Conservation (phyloP, 1,284 basidiomycete genomes). For the Polyporus tsugae region DNA sequence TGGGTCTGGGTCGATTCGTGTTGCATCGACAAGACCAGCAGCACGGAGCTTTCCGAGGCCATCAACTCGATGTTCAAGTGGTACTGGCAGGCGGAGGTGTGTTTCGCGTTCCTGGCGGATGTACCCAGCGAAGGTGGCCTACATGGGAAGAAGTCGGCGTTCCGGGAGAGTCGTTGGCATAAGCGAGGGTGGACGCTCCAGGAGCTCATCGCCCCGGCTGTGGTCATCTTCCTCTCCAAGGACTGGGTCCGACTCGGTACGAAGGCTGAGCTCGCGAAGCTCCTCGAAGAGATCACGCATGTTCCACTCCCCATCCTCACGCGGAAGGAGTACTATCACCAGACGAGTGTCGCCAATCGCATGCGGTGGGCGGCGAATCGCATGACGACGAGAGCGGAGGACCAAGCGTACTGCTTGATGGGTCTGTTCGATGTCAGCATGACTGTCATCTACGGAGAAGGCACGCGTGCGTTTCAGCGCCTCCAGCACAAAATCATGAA, state of each 20-base stretch:
- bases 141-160: neutral
- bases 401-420: slow-evolving; percentile 8
- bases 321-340: neutral
- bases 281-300: slow-evolving; percentile 1
- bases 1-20: slow-evolving; percentile 14
- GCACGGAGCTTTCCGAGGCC: slow-evolving; percentile 8
- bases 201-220: slow-evolving; percentile 13
- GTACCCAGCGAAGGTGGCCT: neutral
- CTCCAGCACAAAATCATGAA: slow-evolving; percentile 14
- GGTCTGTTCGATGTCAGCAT: slow-evolving; percentile 8
- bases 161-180: slow-evolving; percentile 6
- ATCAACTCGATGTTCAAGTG: slow-evolving; percentile 11
- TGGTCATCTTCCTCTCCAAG: slow-evolving; percentile 10
- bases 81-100: slow-evolving; percentile 9
- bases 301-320: neutral
- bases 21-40: slow-evolving; percentile 13
- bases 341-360: neutral
- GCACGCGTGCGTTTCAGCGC: slow-evolving; percentile 4
- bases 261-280: neutral
- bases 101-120: slow-evolving; percentile 13
- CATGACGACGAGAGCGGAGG: slow-evolving; percentile 2
- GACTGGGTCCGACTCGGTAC: slow-evolving; percentile 7
- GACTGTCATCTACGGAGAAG: slow-evolving; percentile 9
- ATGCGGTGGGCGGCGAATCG: slow-evolving; percentile 5
- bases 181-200: slow-evolving; percentile 13